Evolutionary conservation across 129 eudicot species (phyloP), one percentile per base, ranked within the genome.

Genomic region (Artemisia annua): DNA sequence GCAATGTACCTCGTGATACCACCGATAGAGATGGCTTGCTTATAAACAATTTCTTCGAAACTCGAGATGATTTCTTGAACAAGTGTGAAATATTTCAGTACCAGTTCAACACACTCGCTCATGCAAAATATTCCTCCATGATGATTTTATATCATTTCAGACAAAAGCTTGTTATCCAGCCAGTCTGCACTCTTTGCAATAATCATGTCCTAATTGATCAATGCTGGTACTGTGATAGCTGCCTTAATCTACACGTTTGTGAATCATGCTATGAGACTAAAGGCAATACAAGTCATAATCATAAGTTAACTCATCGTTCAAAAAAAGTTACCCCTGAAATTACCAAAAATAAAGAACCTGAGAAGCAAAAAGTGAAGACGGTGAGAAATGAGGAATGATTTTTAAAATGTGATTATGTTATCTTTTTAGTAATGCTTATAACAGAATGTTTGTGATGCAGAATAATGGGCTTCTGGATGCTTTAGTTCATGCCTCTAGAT

Each of bases 51-150:
- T 67, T 86, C 71, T 81, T 85, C 6, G 83, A 76, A 51, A 78
- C 68, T 55, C 82, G 91, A 70, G 80, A 76, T 11, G 74, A 86
- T 76, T 85, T 92, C 66, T 77, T 92, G 83, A 79, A 70, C 75
- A 81, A 86, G 66, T 92, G 97, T 53, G 81, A 83, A 75, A 63
- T 57, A 15, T 87, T 86, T 61, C 60, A 81, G 57, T 92, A 89
- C 74, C 96, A 83, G 73, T 92, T 88, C 61, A 87, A 87, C 64
- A 73, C 96, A 32, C 83, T 88, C 43, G 83, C 81, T 11, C 87
- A 87, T 71, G 97, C 96, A 62, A 92, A 92, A 74, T 85, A 92
- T 77, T 88, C 97, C 48, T 83, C 97, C 0, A 81, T 85, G 91
- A 92, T 88, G 97, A 87, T 92, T 57, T 61, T 92, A 39, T 74